Evolutionary conservation across 1,284 basidiomycete species (phyloP), one percentile per base, ranked within the genome.

Genomic region (Abortiporus biennis): DNA sequence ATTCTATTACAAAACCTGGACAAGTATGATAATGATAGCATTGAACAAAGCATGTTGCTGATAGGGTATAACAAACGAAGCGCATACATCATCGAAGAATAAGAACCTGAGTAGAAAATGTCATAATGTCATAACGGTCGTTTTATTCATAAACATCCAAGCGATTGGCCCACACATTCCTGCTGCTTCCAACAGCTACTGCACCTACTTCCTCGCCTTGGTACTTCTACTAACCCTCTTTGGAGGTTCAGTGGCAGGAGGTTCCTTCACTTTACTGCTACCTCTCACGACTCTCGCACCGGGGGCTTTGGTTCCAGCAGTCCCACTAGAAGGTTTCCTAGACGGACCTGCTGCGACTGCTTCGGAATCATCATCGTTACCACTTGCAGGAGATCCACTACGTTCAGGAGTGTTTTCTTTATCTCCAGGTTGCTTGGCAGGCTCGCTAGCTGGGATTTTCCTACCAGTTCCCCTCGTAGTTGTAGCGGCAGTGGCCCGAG

Each of bases 341-440:
- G 44, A 36, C 32, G 38, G 47, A 17, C 46, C 47, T 20, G 42
- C 48, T 41, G 42, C 46, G 12, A 45, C 39, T 16, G 48, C 49
- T n/a, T 56, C 55, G 13, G 59, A 58, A 15, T 56, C 58, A 25
- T 51, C 46, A n/a, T n/a, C n/a, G n/a, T n/a, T n/a, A n/a, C n/a
- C n/a, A n/a, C 6, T 36, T 43, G 17, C 43, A 38, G 3, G 41
- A 38, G n/a, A n/a, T n/a, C n/a, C n/a, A n/a, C n/a, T n/a, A n/a
- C n/a, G n/a, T 43, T 63, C 63, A 1, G 66, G 67, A 4, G 66
- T 66, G 50, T 69, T 69, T 55, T 69, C 67, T 47, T 69, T 69
- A 41, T 64, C 59, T 19, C 53, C 55, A 29, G 42, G 43, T 15
- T 47, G 40, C 15, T 47, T 43, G 11, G 48, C 41, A 17, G 46